Evolutionary conservation across 768 basidiomycete species (phyloP).

Genomic region (Termitomyces sp.): DNA sequence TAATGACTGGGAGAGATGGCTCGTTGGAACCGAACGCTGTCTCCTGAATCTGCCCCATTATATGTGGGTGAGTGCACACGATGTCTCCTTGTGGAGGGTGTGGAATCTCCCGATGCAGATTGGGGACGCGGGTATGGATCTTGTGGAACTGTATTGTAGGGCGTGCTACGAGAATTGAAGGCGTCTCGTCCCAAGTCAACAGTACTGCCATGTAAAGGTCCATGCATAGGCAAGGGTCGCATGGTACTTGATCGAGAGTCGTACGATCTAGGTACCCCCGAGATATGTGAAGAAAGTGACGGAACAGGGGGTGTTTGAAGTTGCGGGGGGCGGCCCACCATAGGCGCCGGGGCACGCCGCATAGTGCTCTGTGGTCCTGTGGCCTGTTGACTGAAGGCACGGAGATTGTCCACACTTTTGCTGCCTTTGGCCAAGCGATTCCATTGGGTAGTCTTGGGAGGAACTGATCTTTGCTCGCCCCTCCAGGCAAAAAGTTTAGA

Average conservation of each 20-base stretch:
- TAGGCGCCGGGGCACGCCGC: conserved; percentile 29
- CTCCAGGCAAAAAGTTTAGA: conserved; percentile 47
- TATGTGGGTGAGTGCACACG: conserved; percentile 33
- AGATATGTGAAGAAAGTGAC: conserved; percentile 17
- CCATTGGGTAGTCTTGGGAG: conserved; percentile 25
- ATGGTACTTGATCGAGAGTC: conserved; percentile 29
- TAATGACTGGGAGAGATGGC: conserved; percentile 32
- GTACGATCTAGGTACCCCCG: conserved; percentile 37
- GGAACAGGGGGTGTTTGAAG: conserved; percentile 13
- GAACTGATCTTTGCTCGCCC: conserved; percentile 33
- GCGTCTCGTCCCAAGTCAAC: conserved; percentile 24
- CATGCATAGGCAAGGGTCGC: conserved; percentile 38
- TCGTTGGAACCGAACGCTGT: conserved; percentile 33
- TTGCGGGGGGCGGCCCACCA: conserved; percentile 23
- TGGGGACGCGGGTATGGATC: conserved; percentile 62
- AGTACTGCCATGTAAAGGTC: conserved; percentile 26
- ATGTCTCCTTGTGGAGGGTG: conserved; percentile 30
- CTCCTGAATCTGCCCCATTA: conserved; percentile 27
- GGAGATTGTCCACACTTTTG: conserved; percentile 59
- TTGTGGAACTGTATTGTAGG: conserved; percentile 30
- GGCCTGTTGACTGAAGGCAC: conserved; percentile 27
- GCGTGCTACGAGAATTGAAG: conserved; percentile 20
- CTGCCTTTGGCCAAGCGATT: conserved; percentile 28
- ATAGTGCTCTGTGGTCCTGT: conserved; percentile 24
- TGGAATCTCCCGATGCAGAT: conserved; percentile 52